Percentiles rank a stretch among this genome's conserved stretches.
Conservation (phyloP, 2,329 filamentous ascomycete species). For the Lachnellula cervina region DNA sequence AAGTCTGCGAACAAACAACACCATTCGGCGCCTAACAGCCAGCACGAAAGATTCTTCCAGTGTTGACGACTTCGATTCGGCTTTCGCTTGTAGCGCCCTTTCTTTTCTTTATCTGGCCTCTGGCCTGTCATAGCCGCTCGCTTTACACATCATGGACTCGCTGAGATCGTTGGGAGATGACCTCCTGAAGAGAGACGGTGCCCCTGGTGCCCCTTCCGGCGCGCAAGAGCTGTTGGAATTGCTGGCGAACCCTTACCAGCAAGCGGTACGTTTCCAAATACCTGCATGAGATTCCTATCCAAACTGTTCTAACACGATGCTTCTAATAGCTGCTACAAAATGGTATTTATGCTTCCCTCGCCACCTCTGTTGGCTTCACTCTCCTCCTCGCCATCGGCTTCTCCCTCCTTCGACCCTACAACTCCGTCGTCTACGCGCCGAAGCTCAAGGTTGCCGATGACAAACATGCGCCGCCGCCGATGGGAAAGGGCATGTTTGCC, state of each 20-base stretch:
- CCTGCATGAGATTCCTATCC: neutral
- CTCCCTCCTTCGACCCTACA: conserved; percentile 84
- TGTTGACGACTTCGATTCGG: neutral
- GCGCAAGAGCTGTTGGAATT: conserved; percentile 26
- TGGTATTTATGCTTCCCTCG: conserved; percentile 74
- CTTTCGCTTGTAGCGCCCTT: conserved; percentile 3
- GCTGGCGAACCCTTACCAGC: conserved; percentile 27
- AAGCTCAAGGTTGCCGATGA: conserved; percentile 90
- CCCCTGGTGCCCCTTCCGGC: conserved; percentile 11
- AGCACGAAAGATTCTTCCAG: neutral
- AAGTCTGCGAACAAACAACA: neutral
- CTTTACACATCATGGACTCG: conserved; percentile 22
- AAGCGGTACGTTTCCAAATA: conserved; percentile 16
- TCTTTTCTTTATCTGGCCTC: conserved; percentile 19
- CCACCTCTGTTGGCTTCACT: conserved; percentile 73
- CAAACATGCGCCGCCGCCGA: conserved; percentile 78
- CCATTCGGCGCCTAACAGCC: neutral
- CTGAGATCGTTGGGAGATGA: conserved; percentile 7
- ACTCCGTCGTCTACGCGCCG: conserved; percentile 89
- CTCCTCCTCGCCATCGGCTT: conserved; percentile 71
- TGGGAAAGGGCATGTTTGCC: conserved; percentile 81
- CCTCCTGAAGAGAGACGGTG: conserved; percentile 17
- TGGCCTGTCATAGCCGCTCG: conserved; percentile 29
- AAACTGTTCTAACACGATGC: conserved; percentile 6
- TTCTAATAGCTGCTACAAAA: conserved; percentile 33